phyloP scores from a whole-genome alignment of 495 filamentous ascomycete species.

The Pyrenula massariospora region DNA sequence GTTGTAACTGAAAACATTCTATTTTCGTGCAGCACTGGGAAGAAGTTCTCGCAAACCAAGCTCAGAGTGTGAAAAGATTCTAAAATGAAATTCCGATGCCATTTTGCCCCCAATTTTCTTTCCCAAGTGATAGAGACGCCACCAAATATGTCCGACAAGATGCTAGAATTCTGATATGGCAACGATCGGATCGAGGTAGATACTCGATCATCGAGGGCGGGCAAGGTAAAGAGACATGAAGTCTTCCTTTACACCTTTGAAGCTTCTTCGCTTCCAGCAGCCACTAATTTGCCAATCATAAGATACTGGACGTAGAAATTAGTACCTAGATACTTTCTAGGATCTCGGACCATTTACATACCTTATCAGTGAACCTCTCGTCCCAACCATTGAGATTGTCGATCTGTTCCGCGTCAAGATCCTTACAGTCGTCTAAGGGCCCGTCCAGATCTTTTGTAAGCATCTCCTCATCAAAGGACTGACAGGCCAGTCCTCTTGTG shows the following conservation, averaged over 20 bases:
- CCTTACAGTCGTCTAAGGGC: slow-evolving; percentile 71
- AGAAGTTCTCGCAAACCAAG: too few relatives aligned
- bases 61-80: too few relatives aligned
- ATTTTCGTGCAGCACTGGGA: too few relatives aligned
- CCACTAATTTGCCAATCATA: slow-evolving; percentile 81
- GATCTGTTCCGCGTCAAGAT: slow-evolving; percentile 63
- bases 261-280: slow-evolving; percentile 9
- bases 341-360: not conserved
- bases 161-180: too few relatives aligned
- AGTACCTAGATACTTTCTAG: not conserved
- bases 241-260: not conserved
- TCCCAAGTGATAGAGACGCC: too few relatives aligned
- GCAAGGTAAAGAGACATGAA: too few relatives aligned
- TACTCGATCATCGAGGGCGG: too few relatives aligned
- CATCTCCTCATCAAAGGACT: slow-evolving; percentile 95
- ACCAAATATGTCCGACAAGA: too few relatives aligned
- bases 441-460: slow-evolving; percentile 83
- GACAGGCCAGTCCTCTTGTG: slow-evolving; percentile 76
- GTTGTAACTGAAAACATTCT: too few relatives aligned
- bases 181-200: too few relatives aligned
- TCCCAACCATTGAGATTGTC: slow-evolving; percentile 84
- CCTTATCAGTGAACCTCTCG: slow-evolving; percentile 77
- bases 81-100: too few relatives aligned
- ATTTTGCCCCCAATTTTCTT: too few relatives aligned
- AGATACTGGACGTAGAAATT: slow-evolving; percentile 43